Percentiles rank a stretch among this genome's conserved stretches.
phyloP scores from a whole-genome alignment of 2,329 filamentous ascomycete species.

The Coleophoma crateriformis region DNA sequence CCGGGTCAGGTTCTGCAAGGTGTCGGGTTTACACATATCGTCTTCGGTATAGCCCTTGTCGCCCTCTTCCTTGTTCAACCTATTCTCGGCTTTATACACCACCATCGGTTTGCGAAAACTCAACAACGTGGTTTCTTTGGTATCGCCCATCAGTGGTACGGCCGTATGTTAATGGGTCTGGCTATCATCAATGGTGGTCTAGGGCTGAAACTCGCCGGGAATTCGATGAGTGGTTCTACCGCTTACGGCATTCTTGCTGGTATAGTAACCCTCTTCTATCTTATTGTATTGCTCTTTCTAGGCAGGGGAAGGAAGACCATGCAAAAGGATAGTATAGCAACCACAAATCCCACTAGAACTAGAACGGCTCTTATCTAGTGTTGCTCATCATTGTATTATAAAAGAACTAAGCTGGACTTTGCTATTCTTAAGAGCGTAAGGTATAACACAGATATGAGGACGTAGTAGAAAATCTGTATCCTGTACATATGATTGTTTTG shows the following conservation, averaged over 20 bases:
- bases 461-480: no score
- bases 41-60: slow-evolving; percentile 50
- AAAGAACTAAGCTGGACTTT: no score
- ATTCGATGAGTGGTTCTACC: slow-evolving; percentile 36
- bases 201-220: slow-evolving; percentile 45
- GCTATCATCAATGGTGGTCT: slow-evolving; percentile 60
- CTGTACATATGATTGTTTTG: no score
- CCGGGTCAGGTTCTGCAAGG: slow-evolving; percentile 1
- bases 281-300: no score
- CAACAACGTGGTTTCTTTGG: slow-evolving; percentile 44
- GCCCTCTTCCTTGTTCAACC: slow-evolving; percentile 52
- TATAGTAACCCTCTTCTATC: no score
- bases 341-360: no score
- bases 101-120: slow-evolving; percentile 43
- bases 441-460: no score
- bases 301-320: slow-evolving; percentile 12
- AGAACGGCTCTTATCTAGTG: no score
- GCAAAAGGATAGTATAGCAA: no score
- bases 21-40: slow-evolving; percentile 42
- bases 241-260: slow-evolving; percentile 33
- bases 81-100: slow-evolving; percentile 51
- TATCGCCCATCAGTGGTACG: slow-evolving; percentile 57
- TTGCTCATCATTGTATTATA: no score
- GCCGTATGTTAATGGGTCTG: slow-evolving; percentile 50
- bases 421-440: no score